phyloP scores from a whole-genome alignment of 1,284 basidiomycete genomes.

The Earliella scabrosa region DNA sequence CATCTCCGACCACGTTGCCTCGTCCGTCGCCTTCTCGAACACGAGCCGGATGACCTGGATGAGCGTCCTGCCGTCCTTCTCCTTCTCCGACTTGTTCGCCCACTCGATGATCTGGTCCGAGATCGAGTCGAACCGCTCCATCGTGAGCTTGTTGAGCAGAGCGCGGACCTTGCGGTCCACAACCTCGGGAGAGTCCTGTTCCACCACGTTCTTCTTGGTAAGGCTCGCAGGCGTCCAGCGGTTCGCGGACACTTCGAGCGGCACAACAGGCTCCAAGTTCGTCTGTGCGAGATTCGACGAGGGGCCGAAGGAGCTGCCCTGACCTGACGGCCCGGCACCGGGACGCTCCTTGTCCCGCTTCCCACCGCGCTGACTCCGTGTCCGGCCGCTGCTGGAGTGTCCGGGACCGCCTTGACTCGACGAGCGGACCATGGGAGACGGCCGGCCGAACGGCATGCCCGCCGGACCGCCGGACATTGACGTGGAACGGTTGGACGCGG shows the following conservation, averaged over 20 bases:
- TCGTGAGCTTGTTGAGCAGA: conserved; percentile 94
- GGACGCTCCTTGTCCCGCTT: conserved; percentile 53
- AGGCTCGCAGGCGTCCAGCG: conserved; percentile 71
- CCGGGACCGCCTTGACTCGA: conserved; percentile 75
- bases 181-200: conserved; percentile 76
- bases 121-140: conserved; percentile 96
- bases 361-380: conserved; percentile 75
- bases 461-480: conserved; percentile 43
- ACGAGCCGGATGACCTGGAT: conserved; percentile 95
- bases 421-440: conserved; percentile 71
- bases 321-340: conserved; percentile 26
- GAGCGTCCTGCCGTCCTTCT: conserved; percentile 91
- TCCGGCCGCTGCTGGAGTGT: conserved; percentile 59
- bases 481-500: conserved; percentile 45
- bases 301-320: conserved; percentile 22
- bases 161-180: conserved; percentile 94
- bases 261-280: conserved; percentile 69
- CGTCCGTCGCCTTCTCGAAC: conserved; percentile 89
- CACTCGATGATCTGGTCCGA: conserved; percentile 56
- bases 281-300: conserved; percentile 22
- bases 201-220: conserved; percentile 41
- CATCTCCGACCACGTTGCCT: conserved; percentile 27
- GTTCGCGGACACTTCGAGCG: conserved; percentile 80
- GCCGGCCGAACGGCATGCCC: conserved; percentile 51
- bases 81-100: conserved; percentile 93